phyloP scores from a whole-genome alignment of 192 early-diverging fungal species.

The Phlyctochytrium bullatum region DNA sequence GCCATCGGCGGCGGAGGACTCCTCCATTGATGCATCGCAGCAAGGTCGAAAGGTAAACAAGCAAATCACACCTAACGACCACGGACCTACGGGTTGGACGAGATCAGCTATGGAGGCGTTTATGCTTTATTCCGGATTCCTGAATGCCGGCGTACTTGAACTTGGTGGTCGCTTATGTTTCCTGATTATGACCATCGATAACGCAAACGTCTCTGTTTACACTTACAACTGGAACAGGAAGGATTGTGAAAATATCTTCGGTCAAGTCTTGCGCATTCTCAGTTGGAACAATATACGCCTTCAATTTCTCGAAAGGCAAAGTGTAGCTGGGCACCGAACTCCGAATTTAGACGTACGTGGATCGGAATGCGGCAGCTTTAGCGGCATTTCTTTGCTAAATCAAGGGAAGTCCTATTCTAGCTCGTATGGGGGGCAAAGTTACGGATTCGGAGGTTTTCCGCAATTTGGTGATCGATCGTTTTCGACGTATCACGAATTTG shows the following conservation, averaged over 20 bases:
- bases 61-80: background rate
- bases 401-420: conserved; percentile 18
- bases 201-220: conserved; percentile 21
- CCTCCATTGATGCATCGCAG: too few relatives aligned
- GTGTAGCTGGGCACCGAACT: background rate
- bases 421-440: conserved; percentile 23
- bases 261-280: conserved; percentile 35
- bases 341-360: background rate
- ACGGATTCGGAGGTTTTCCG: conserved; percentile 14
- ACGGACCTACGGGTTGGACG: background rate
- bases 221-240: conserved; percentile 44
- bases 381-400: background rate
- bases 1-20: too few relatives aligned
- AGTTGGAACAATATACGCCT: conserved; percentile 51
- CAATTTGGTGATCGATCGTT: conserved; percentile 22
- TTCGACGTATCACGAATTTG: background rate
- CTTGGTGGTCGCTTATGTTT: conserved; percentile 35
- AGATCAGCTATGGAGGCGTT: conserved; percentile 30
- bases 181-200: conserved; percentile 36
- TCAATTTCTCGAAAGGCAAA: conserved; percentile 36
- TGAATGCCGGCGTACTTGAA: conserved; percentile 23
- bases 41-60: conserved; percentile 5
- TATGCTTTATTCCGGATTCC: conserved; percentile 27
- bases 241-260: conserved; percentile 35
- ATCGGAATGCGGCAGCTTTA: background rate